Percentiles rank a stretch among this genome's conserved stretches.
Evolutionary conservation across 352 stramenopile species (phyloP).

Genomic region (Thalassiosira mediterranea): DNA sequence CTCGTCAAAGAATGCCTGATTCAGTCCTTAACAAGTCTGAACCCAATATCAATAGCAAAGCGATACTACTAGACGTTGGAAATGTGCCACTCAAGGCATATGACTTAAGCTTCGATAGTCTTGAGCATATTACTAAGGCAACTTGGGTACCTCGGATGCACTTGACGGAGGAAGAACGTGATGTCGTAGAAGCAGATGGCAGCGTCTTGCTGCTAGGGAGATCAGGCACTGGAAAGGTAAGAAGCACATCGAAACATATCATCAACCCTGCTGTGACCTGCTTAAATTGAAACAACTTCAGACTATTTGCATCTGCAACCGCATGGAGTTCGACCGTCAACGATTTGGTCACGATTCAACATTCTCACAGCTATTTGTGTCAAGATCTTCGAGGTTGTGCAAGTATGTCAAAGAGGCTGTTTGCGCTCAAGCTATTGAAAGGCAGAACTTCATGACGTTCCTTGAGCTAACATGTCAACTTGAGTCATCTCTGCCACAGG

Average conservation of each 20-base stretch:
- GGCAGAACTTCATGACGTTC: constrained; percentile 47
- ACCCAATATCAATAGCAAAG: not conserved
- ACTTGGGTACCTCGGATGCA: constrained; percentile 61
- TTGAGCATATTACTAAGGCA: constrained; percentile 46
- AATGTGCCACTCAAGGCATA: constrained; percentile 73
- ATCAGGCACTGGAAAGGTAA: constrained; percentile 60
- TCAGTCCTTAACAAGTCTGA: constrained; percentile 6
- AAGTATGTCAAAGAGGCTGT: constrained; percentile 57
- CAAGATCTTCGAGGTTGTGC: constrained; percentile 54
- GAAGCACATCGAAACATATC: constrained; percentile 6
- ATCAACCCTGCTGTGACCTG: no score
- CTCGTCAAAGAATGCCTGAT: constrained; percentile 41
- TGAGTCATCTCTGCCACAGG: constrained; percentile 26
- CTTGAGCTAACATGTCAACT: constrained; percentile 38
- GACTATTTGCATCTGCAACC: constrained; percentile 69
- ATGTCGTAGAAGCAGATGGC: constrained; percentile 61
- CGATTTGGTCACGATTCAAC: constrained; percentile 8
- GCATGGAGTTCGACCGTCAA: constrained; percentile 64
- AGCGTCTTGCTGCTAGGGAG: constrained; percentile 67
- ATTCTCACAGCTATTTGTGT: constrained; percentile 65
- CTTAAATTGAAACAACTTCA: no score
- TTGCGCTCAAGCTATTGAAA: constrained; percentile 4
- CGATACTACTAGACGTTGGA: constrained; percentile 59
- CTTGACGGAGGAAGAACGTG: constrained; percentile 64
- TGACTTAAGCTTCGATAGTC: constrained; percentile 33